Percentiles rank a stretch among this genome's conserved stretches.
These are phyloP conservation scores for Talaromyces sp. DNA, from an alignment of 2,329 filamentous ascomycete species.

Conservation along the genomic window DNA sequence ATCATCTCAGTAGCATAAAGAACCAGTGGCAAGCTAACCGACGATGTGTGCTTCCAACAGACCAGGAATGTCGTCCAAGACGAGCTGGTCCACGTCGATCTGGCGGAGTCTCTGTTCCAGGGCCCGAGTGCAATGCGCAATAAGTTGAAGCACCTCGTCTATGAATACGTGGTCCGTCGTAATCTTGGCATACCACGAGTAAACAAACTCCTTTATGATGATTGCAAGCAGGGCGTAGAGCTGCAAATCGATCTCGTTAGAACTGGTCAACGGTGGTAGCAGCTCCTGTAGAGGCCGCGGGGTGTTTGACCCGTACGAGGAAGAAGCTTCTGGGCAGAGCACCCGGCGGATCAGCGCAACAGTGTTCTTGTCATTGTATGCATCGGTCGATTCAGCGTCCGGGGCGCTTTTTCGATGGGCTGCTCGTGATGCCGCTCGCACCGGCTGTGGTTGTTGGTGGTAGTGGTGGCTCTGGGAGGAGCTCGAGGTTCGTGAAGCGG, in stretches of 20 bases:
- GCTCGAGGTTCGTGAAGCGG: constrained; percentile 24
- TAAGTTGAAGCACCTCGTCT: constrained; percentile 79
- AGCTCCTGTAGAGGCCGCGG: constrained; percentile 69
- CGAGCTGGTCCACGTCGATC: constrained; percentile 73
- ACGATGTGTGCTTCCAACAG: constrained; percentile 73
- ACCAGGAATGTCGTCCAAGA: constrained; percentile 82
- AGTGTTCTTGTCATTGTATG: constrained; percentile 72
- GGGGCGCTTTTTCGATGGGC: constrained; percentile 19
- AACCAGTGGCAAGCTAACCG: constrained; percentile 48
- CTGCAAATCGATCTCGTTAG: constrained; percentile 87
- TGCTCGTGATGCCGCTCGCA: constrained; percentile 17
- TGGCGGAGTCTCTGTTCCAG: constrained; percentile 79
- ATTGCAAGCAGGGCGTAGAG: constrained; percentile 89
- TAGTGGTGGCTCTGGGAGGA: constrained; percentile 22
- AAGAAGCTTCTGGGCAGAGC: constrained; percentile 62
- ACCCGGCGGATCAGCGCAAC: constrained; percentile 73
- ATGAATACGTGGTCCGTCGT: constrained; percentile 85
- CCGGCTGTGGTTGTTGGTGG: constrained; percentile 15
- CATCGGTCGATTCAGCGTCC: constrained; percentile 38
- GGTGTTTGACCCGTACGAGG: constrained; percentile 44
- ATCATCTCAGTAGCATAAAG: neutral
- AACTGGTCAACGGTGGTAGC: constrained; percentile 85
- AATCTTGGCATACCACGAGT: constrained; percentile 89
- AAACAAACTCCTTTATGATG: constrained; percentile 81
- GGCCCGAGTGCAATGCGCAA: constrained; percentile 84